Evolutionary conservation across 768 basidiomycete species (phyloP), one percentile per base, ranked within the genome.

Genomic region (Rhodotorula sphaerocarpa): DNA sequence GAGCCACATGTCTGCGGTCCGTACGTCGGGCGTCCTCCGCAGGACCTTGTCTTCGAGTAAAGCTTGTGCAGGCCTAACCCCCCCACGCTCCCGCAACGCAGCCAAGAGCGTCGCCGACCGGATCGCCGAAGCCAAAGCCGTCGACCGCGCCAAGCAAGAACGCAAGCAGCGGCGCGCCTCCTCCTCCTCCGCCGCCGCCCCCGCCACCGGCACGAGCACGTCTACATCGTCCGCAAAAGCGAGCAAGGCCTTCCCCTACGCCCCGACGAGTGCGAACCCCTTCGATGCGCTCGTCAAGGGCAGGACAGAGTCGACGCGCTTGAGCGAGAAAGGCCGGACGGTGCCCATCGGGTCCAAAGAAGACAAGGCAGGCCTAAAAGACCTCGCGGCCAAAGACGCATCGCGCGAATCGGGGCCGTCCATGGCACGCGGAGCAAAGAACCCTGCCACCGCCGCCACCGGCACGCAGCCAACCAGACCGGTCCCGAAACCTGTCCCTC

Each of bases 1-100:
- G 5, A 47, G 45, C 16, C 66, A 67, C 45, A 55, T 60, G 42
- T 67, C 66, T 31, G 66, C 61, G 1, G 14, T 61, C 2, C 60
- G 65, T 66, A 11, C 39, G 57, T 36, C 18, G 27, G 12, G 31
- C n/a, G 42, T 23, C 25, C 16, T 20, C 12, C 23, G 12, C 18
- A 5, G n/a, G 21, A 28, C 34, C 25, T 28, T 20, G 18, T 7
- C 16, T 11, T 23, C 10, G n/a, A n/a, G n/a, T n/a, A n/a, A n/a
- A n/a, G n/a, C n/a, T n/a, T n/a, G n/a, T n/a, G n/a, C n/a, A n/a
- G n/a, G n/a, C n/a, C n/a, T n/a, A n/a, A n/a, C n/a, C n/a, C n/a
- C n/a, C n/a, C n/a, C n/a, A n/a, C n/a, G n/a, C n/a, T n/a, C n/a
- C n/a, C n/a, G n/a, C n/a, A n/a, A n/a, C n/a, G n/a, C 56, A 59